A percentile compares a stretch with the other conserved stretches of the same genome.
Evolutionary conservation across 768 basidiomycete species (phyloP).

Genomic region (Hygrophoropsis aurantiaca): DNA sequence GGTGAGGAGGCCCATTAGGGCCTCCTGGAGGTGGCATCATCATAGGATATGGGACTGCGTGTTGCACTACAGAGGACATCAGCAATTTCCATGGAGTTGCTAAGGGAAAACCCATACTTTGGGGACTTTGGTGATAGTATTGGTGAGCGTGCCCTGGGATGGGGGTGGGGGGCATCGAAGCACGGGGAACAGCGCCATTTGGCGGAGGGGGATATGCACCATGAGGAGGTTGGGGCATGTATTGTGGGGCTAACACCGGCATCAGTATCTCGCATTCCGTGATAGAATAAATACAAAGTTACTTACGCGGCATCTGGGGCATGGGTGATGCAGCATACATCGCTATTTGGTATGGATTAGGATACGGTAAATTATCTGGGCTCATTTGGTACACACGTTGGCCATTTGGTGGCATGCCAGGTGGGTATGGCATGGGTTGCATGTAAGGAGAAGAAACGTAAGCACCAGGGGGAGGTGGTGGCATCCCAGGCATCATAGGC

Average conservation of each 20-base stretch:
- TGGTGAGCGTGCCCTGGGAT: conserved; percentile 84
- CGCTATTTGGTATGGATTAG: conserved; percentile 37
- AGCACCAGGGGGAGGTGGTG: conserved; percentile 73
- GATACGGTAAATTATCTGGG: conserved; percentile 3
- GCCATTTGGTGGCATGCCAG: conserved; percentile 78
- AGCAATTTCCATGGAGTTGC: conserved; percentile 27
- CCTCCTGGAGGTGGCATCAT: conserved; percentile 85
- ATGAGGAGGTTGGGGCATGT: conserved; percentile 77
- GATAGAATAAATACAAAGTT: neutral
- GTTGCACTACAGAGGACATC: conserved; percentile 59
- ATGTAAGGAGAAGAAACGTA: conserved; percentile 83
- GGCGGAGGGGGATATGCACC: conserved; percentile 78
- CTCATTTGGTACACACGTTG: conserved; percentile 25
- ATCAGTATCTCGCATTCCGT: neutral
- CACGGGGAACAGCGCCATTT: conserved; percentile 75
- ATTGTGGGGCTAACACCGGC: conserved; percentile 55
- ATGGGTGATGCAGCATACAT: conserved; percentile 84
- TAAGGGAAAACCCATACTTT: conserved; percentile 51
- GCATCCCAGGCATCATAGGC: conserved; percentile 88
- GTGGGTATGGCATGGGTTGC: conserved; percentile 84
- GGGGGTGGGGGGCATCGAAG: conserved; percentile 90
- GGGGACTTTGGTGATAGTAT: conserved; percentile 89
- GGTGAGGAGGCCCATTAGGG: conserved; percentile 63
- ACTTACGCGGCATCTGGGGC: conserved; percentile 87
- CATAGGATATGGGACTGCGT: conserved; percentile 86